Percentiles rank a stretch among this genome's conserved stretches.
Conservation (phyloP, 2,329 filamentous ascomycete genomes). For the Zarea fungicola region DNA sequence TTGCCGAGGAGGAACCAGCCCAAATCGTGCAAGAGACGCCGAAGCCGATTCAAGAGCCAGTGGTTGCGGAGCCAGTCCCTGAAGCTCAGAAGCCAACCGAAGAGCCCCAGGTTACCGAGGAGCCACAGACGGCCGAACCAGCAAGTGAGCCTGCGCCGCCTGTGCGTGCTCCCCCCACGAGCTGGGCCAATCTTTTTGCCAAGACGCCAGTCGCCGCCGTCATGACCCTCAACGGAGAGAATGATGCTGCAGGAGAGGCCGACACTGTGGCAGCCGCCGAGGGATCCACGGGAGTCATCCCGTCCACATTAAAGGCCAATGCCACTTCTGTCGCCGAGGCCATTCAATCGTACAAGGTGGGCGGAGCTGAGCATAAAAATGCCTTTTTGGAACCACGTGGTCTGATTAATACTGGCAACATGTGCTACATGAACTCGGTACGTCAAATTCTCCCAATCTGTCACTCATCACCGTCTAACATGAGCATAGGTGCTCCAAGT, state of each 20-base stretch:
- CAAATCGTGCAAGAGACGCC: background rate
- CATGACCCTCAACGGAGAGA: conserved; percentile 1
- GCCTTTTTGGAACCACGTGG: conserved; percentile 88
- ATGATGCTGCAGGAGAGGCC: conserved; percentile 15
- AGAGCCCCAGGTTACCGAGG: background rate
- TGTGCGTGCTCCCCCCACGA: conserved; percentile 29
- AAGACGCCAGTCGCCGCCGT: conserved; percentile 18
- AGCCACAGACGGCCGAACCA: background rate
- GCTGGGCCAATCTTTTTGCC: conserved; percentile 37
- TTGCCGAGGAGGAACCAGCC: background rate
- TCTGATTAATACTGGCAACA: conserved; percentile 93
- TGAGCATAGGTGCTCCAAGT: conserved; percentile 80
- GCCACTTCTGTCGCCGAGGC: conserved; percentile 67
- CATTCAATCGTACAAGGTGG: conserved; percentile 66
- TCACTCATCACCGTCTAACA: conserved; percentile 28
- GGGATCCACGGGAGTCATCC: conserved; percentile 25
- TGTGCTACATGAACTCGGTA: conserved; percentile 99
- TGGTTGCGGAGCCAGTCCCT: no score
- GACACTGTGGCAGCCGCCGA: background rate
- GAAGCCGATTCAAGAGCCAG: no score
- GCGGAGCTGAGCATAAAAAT: conserved; percentile 54
- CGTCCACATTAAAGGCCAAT: conserved; percentile 39
- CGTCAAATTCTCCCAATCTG: conserved; percentile 32
- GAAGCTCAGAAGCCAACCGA: background rate
- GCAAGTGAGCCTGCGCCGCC: conserved; percentile 17